Base-by-base conservation (phyloP, 495 filamentous ascomycete species). In the Penicillium macrosclerotiorum region DNA sequence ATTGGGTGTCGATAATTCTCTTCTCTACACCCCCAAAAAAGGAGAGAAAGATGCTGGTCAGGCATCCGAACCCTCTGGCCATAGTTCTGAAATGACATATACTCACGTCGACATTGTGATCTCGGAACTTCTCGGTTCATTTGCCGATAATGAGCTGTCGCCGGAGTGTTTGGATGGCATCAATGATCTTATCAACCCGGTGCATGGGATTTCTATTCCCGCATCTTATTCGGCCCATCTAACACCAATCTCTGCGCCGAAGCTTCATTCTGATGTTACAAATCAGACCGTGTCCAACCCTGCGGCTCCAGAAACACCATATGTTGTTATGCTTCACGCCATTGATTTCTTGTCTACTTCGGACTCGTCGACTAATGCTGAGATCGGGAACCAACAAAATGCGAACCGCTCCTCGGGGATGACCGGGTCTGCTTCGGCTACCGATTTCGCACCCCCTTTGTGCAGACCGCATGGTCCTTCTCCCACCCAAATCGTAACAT, bases 101-200 rank as follows among this genome's bases (percentile, higher is more conserved):
- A 80, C 78, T 45, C 83, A 82, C 30, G 86, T 97, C 36, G 93
- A 99, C 63, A 96, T 99, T 42, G 68, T 97, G 3, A 79, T 99
- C 5, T 95, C 89, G 1, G 93, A 99, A 62, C 81, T 99, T 1
- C 76, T 99, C 1, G 92, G 92, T 29, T 95, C 89, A 30, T 97
- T 93, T 61, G 89, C 79, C 40, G 89, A 95, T 66, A 93, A 95
- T 58, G 89, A 95, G 62, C 82, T 92, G 3, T 90, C 88, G 1
- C 89, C 89, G 2, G 89, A 99, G 68, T 95, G 89, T 55, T 71
- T 95, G 25, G 89, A 95, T 63, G 89, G 89, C 26, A 87, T 96
- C 36, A 91, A 94, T 56, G 83, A 89, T 47, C 83, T 95, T 43
- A 75, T 97, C 3, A 80, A 84, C 37, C 79, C 86, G 3, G 71